A percentile compares a stretch with the other conserved stretches of the same genome.
Conservation (phyloP, 139 green algal genomes). For the Chlorella sp. region DNA sequence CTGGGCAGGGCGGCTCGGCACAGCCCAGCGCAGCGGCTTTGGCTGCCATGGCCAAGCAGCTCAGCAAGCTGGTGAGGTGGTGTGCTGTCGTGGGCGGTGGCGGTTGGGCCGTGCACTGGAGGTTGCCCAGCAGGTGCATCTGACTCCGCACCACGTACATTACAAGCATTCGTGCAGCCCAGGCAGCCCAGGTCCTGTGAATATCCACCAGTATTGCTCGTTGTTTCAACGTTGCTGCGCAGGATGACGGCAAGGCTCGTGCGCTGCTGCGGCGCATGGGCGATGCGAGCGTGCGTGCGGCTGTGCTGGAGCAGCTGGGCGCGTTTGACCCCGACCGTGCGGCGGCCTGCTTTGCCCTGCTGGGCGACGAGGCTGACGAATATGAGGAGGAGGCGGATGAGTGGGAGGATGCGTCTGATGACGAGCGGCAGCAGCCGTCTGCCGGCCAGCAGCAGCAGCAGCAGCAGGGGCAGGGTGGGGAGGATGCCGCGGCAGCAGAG, state of each 20-base stretch:
- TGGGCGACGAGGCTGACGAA: neutral
- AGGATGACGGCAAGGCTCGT: neutral
- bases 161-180: too few relatives aligned
- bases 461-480: neutral
- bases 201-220: neutral
- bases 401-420: neutral
- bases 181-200: too few relatives aligned
- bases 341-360: neutral
- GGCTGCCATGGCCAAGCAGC: slow-evolving; percentile 7
- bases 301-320: neutral
- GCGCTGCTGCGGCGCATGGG: neutral
- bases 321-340: neutral
- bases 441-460: neutral
- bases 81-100: neutral
- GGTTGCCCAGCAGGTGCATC: too few relatives aligned
- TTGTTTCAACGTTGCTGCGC: neutral
- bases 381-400: neutral
- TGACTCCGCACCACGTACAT: too few relatives aligned
- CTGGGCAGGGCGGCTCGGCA: too few relatives aligned
- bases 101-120: neutral
- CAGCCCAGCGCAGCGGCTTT: neutral
- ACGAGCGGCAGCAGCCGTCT: neutral
- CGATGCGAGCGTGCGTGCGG: neutral
- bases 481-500: neutral
- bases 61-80: neutral